Conservation (phyloP, 306 rosid species). For the Corylus heterophylla region DNA sequence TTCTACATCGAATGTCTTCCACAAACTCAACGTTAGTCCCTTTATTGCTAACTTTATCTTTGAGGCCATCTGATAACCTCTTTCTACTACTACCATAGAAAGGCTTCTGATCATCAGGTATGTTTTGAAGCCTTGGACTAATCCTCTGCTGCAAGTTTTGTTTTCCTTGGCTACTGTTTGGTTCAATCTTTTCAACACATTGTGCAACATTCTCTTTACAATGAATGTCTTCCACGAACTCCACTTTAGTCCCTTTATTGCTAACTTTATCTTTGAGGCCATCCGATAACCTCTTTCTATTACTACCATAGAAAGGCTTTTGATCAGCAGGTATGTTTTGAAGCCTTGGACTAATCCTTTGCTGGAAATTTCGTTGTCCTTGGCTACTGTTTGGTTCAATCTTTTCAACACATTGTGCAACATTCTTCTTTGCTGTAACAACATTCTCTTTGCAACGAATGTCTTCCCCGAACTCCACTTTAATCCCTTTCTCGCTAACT, state of each 20-base stretch:
- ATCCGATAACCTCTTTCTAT: slow-evolving; percentile 10
- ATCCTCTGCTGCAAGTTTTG: slow-evolving; percentile 9
- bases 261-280: not conserved
- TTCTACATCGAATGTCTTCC: not conserved
- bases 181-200: not conserved
- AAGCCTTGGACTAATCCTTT: slow-evolving; percentile 31
- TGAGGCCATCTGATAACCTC: not conserved
- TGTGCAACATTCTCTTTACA: not conserved
- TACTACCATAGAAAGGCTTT: slow-evolving; percentile 24
- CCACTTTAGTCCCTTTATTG: slow-evolving; percentile 19
- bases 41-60: slow-evolving; percentile 14
- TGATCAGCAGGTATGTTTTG: slow-evolving; percentile 23
- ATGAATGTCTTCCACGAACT: not conserved
- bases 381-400: not conserved
- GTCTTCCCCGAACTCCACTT: not conserved
- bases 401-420: not conserved
- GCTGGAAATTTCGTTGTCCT: not conserved
- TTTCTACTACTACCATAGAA: slow-evolving; percentile 19
- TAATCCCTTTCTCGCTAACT: slow-evolving; percentile 14
- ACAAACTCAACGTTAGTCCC: not conserved
- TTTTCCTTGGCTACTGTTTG: not conserved
- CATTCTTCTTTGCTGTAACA: not conserved
- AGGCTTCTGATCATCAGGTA: slow-evolving; percentile 29
- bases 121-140: slow-evolving; percentile 28
- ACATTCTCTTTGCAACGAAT: not conserved